phyloP scores from a whole-genome alignment of 1,139 yeast species.

The Diutina pseudorugosa region DNA sequence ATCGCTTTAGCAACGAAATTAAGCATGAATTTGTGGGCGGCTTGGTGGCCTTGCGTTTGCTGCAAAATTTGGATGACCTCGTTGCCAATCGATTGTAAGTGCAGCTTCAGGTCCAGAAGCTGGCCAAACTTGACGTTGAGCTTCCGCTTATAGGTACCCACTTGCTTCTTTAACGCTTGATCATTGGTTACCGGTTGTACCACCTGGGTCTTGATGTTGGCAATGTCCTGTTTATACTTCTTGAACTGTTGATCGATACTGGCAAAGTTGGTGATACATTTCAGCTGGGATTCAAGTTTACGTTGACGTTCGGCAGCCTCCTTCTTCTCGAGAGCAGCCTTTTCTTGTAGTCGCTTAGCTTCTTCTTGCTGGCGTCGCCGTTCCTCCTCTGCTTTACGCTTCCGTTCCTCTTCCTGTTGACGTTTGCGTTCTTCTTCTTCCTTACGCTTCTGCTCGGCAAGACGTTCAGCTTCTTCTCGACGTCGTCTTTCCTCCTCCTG shows the following conservation, averaged over 20 bases:
- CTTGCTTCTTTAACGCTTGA: slow-evolving; percentile 29
- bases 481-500: slow-evolving; percentile 7
- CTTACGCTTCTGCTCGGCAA: slow-evolving; percentile 9
- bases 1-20: slow-evolving; percentile 78
- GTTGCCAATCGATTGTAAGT: slow-evolving; percentile 37
- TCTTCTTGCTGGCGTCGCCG: slow-evolving; percentile 6
- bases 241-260: slow-evolving; percentile 34
- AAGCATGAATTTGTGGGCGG: slow-evolving; percentile 56
- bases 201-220: slow-evolving; percentile 45
- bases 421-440: slow-evolving; percentile 9
- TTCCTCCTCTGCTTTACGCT: slow-evolving; percentile 7
- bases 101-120: slow-evolving; percentile 57
- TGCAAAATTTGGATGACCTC: slow-evolving; percentile 40
- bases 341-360: slow-evolving; percentile 8
- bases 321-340: slow-evolving; percentile 7
- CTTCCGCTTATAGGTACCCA: slow-evolving; percentile 44
- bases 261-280: slow-evolving; percentile 20
- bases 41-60: slow-evolving; percentile 21
- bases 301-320: slow-evolving; percentile 4
- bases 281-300: slow-evolving; percentile 6
- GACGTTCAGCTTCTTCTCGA: slow-evolving; percentile 9
- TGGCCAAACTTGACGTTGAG: slow-evolving; percentile 89
- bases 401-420: slow-evolving; percentile 8
- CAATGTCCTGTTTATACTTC: slow-evolving; percentile 44
- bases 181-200: slow-evolving; percentile 34